These are phyloP conservation scores for Periglandula ipomoeae DNA, from an alignment of 2,329 filamentous ascomycete species.

Conservation along the genomic window DNA sequence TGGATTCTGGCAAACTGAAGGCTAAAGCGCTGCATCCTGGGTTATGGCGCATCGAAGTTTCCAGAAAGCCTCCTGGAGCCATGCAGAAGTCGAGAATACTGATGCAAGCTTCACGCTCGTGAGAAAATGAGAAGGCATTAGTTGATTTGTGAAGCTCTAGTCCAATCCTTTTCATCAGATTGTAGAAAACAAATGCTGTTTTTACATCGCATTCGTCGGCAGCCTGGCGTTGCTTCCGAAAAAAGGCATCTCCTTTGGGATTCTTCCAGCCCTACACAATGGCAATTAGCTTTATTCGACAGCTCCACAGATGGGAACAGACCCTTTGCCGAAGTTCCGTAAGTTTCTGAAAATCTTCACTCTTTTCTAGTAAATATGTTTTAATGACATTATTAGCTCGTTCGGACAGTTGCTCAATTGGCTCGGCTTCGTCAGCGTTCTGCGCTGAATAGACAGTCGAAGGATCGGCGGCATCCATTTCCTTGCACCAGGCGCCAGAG, in stretches of 20 bases:
- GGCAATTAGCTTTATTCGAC: background rate
- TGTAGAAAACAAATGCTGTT: constrained; percentile 20
- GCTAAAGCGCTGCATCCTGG: constrained; percentile 20
- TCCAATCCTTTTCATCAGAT: constrained; percentile 33
- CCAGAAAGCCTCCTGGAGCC: constrained; percentile 45
- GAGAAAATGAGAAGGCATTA: constrained; percentile 19
- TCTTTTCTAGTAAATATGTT: background rate
- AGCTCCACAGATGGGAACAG: background rate
- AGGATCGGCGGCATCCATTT: too few species aligned
- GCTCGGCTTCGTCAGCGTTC: background rate
- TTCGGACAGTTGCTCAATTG: background rate
- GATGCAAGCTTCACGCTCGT: background rate
- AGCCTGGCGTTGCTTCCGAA: constrained; percentile 26
- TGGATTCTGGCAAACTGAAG: constrained; percentile 29
- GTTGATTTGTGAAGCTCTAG: constrained; percentile 29
- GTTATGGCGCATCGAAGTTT: constrained; percentile 25
- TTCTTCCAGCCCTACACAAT: constrained; percentile 34
- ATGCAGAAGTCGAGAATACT: constrained; percentile 45
- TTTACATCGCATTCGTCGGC: background rate
- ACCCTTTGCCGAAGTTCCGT: constrained; percentile 5
- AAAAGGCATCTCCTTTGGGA: constrained; percentile 31
- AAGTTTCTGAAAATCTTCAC: background rate
- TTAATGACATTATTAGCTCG: background rate
- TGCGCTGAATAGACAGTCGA: too few species aligned
- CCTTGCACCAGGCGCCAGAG: too few species aligned